Percentiles rank a stretch among this genome's conserved stretches.
phyloP scores from a whole-genome alignment of 208 protist species.

The Leishmania tropica region DNA sequence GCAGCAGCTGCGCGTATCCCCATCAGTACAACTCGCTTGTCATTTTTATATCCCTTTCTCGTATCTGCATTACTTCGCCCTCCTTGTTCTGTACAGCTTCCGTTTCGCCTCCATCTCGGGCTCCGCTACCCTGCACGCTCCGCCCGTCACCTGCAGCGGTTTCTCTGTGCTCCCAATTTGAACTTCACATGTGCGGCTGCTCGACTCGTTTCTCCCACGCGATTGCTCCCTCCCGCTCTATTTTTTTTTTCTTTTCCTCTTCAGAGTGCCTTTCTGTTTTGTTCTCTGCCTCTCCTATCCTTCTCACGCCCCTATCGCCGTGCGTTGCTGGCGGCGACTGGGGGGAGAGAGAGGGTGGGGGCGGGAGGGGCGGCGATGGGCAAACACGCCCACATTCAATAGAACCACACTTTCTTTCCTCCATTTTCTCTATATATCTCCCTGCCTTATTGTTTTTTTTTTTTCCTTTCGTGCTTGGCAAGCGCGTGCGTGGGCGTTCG shows the following conservation, averaged over 20 bases:
- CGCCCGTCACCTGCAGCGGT: background rate
- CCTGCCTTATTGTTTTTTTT: background rate
- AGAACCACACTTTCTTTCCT: constrained; percentile 6
- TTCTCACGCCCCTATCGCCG: background rate
- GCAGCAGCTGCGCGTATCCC: background rate
- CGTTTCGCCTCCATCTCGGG: background rate
- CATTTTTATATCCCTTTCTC: constrained; percentile 6
- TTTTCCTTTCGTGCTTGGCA: background rate
- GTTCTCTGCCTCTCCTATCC: background rate
- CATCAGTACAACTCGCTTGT: background rate
- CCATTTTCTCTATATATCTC: background rate
- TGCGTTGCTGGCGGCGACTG: background rate
- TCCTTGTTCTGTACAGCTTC: background rate
- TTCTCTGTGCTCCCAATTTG: constrained; percentile 18
- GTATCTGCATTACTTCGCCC: background rate
- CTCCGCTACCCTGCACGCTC: background rate
- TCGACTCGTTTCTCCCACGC: background rate
- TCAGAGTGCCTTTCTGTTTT: background rate
- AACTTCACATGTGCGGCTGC: background rate
- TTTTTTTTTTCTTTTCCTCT: background rate
- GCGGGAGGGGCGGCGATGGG: background rate
- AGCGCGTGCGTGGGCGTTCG: background rate
- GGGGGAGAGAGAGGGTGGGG: background rate
- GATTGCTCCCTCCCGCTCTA: background rate
- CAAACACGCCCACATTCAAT: background rate